A percentile compares a stretch with the other conserved stretches of the same genome.
Evolutionary conservation across 176 grass and related monocot species (phyloP).

Genomic region (Phoenix roebelenii): DNA sequence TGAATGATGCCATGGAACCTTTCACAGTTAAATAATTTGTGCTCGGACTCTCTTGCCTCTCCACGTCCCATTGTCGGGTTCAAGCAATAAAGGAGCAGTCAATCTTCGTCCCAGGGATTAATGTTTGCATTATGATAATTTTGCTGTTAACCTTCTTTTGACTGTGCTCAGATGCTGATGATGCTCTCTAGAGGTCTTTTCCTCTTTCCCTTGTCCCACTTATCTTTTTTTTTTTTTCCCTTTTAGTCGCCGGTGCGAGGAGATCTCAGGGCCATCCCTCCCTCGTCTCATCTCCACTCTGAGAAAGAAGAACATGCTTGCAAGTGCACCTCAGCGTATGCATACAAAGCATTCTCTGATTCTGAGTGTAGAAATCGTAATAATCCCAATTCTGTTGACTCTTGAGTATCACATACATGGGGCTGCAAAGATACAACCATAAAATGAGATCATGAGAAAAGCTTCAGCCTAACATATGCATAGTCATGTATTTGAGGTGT

Average conservation of each 20-base stretch:
- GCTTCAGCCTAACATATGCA: too few species aligned
- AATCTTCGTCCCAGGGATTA: neutral
- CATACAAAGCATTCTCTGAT: conserved; percentile 28
- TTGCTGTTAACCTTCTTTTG: conserved; percentile 30
- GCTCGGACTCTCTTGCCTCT: too few species aligned
- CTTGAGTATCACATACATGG: conserved; percentile 45
- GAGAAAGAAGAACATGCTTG: conserved; percentile 35
- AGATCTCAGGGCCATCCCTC: conserved; percentile 67
- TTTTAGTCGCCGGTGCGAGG: conserved; percentile 42
- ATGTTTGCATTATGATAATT: conserved; percentile 20
- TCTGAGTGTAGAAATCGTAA: conserved; percentile 32
- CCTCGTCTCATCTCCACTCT: conserved; percentile 69
- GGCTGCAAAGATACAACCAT: conserved; percentile 26
- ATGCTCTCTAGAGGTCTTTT: conserved; percentile 24
- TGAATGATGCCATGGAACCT: too few species aligned
- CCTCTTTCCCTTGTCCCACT: conserved; percentile 23
- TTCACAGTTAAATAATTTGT: too few species aligned
- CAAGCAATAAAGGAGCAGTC: too few species aligned
- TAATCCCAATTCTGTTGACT: conserved; percentile 40
- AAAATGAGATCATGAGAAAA: too few species aligned
- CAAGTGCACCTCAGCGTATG: conserved; percentile 51
- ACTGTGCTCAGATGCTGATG: conserved; percentile 16
- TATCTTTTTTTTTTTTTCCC: conserved; percentile 11
- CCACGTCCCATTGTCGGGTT: too few species aligned
- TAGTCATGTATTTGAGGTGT: too few species aligned